Evolutionary conservation across 2,329 filamentous ascomycete species (phyloP).

Genomic region (Penicillium sclerotigenum): DNA sequence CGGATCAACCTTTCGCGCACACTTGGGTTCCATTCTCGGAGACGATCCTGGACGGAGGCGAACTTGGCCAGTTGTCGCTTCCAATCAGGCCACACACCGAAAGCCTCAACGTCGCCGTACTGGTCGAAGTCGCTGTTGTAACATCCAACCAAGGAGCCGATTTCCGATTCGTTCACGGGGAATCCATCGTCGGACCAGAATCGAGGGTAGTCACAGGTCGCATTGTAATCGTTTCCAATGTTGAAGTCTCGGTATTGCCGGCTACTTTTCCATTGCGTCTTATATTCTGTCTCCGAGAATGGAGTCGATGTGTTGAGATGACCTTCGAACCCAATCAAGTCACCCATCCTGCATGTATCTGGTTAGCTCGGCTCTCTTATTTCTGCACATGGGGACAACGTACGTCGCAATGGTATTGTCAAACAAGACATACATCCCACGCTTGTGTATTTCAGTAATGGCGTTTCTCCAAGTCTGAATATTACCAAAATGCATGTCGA

Average conservation of each 20-base stretch:
- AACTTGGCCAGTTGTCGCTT: slow-evolving; percentile 63
- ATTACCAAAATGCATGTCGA: slow-evolving; percentile 61
- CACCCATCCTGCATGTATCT: slow-evolving; percentile 45
- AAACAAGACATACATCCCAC: slow-evolving; percentile 63
- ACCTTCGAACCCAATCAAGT: slow-evolving; percentile 62
- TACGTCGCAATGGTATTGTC: slow-evolving; percentile 65
- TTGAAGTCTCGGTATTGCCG: slow-evolving; percentile 59
- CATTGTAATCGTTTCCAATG: slow-evolving; percentile 52
- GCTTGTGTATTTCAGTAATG: slow-evolving; percentile 58
- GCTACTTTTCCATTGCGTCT: slow-evolving; percentile 54
- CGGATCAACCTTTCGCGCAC: slow-evolving; percentile 58
- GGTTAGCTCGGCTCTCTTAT: not conserved
- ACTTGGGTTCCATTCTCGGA: slow-evolving; percentile 60
- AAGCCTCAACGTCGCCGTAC: slow-evolving; percentile 62
- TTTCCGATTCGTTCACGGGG: slow-evolving; percentile 48
- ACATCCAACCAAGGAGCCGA: slow-evolving; percentile 53
- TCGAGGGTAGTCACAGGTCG: slow-evolving; percentile 56
- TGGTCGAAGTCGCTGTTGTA: slow-evolving; percentile 64
- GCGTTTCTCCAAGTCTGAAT: slow-evolving; percentile 57
- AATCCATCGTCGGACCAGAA: slow-evolving; percentile 60
- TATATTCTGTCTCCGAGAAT: slow-evolving; percentile 55
- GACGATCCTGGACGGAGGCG: slow-evolving; percentile 64
- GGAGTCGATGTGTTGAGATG: slow-evolving; percentile 58
- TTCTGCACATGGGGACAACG: slow-evolving; percentile 20
- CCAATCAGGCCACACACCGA: slow-evolving; percentile 62